These are phyloP conservation scores for Rhipidocladum racemiflorum DNA, from an alignment of 176 grass and related monocot genomes.

Conservation along the genomic window DNA sequence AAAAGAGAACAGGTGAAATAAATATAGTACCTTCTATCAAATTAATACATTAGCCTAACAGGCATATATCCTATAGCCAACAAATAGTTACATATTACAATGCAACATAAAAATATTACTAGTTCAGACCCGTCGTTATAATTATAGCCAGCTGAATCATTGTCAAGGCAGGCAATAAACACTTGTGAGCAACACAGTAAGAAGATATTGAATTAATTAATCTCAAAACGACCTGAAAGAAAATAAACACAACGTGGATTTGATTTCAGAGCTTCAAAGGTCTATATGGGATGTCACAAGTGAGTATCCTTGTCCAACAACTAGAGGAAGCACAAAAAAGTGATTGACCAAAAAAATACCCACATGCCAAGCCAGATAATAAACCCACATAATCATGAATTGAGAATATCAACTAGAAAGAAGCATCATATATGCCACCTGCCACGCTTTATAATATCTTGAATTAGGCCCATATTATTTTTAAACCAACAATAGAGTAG, in stretches of 20 bases:
- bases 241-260: background rate
- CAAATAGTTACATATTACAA: background rate
- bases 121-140: background rate
- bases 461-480: background rate
- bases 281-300: background rate
- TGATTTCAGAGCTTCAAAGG: background rate
- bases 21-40: background rate
- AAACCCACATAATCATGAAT: background rate
- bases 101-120: conserved; percentile 1
- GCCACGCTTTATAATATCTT: background rate
- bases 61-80: background rate
- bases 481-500: background rate
- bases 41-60: background rate
- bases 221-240: background rate
- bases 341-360: background rate
- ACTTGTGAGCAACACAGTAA: background rate
- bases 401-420: background rate
- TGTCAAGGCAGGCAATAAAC: background rate
- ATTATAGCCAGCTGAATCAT: background rate
- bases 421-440: background rate
- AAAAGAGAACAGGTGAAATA: background rate
- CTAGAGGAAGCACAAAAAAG: background rate
- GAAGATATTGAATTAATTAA: background rate
- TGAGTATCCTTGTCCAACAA: background rate
- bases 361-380: background rate